Evolutionary conservation across 805 yeast species (phyloP).

Genomic region (Zygosaccharomyces rouxii): DNA sequence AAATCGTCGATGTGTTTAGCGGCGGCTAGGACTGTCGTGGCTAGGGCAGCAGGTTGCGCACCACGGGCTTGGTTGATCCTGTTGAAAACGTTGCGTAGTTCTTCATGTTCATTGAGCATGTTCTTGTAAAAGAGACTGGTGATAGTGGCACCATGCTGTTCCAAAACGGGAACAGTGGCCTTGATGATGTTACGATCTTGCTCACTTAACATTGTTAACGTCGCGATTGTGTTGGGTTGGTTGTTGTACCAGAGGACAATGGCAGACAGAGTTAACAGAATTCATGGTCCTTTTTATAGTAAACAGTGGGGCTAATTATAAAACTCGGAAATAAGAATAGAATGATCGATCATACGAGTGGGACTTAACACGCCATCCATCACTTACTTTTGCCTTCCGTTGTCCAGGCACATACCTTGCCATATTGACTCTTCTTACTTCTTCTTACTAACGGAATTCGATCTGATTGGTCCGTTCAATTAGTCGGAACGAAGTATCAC

Average conservation of each 20-base stretch:
- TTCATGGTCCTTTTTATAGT: neutral
- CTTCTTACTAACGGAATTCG: slow-evolving; percentile 3
- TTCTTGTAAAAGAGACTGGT: slow-evolving; percentile 51
- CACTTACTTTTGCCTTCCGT: neutral
- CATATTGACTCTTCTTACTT: neutral
- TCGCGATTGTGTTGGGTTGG: neutral
- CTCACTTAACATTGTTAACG: slow-evolving; percentile 28
- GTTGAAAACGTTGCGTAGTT: slow-evolving; percentile 58
- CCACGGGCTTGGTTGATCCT: slow-evolving; percentile 50
- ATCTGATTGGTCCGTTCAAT: slow-evolving; percentile 4
- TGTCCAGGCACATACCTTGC: neutral
- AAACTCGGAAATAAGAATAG: neutral
- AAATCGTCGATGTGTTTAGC: slow-evolving; percentile 61
- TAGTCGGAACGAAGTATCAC: slow-evolving; percentile 5
- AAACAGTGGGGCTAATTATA: neutral
- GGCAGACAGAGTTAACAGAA: neutral
- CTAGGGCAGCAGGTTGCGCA: slow-evolving; percentile 60
- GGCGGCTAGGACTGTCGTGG: slow-evolving; percentile 55
- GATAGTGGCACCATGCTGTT: slow-evolving; percentile 49
- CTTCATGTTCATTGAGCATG: slow-evolving; percentile 52
- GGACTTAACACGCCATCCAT: neutral
- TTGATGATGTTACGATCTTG: slow-evolving; percentile 38
- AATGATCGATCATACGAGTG: neutral
- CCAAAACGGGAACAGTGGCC: slow-evolving; percentile 53
- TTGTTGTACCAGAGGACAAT: no score